These are phyloP conservation scores for Mycosarcoma mackinlayi DNA, from an alignment of 1,284 basidiomycete species.

Conservation along the genomic window DNA sequence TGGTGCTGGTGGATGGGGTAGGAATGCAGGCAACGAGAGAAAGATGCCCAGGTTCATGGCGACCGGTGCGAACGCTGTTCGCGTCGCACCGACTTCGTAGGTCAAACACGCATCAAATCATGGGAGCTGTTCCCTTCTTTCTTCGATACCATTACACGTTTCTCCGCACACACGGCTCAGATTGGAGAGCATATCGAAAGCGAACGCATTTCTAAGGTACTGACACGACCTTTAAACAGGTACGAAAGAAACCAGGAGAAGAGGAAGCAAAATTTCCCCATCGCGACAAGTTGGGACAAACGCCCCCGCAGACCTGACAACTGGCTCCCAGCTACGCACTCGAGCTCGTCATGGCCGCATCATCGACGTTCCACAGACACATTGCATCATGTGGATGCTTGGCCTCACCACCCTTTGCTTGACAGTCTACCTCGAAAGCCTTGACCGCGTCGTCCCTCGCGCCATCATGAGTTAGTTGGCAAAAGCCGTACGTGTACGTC, in stretches of 20 bases:
- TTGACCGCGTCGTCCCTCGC: conserved; percentile 17
- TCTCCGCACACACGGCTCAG: neutral
- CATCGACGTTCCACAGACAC: conserved; percentile 42
- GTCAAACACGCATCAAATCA: neutral
- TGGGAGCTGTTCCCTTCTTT: neutral
- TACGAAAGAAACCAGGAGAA: no score
- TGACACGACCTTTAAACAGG: neutral
- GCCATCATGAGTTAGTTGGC: conserved; percentile 28
- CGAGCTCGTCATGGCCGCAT: conserved; percentile 14
- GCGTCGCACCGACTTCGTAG: conserved; percentile 46
- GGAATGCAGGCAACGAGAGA: conserved; percentile 16
- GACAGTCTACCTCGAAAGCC: conserved; percentile 28
- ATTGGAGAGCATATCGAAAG: no score
- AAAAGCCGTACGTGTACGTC: conserved; percentile 34
- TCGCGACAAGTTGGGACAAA: neutral
- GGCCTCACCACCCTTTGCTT: conserved; percentile 15
- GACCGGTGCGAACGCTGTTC: conserved; percentile 51
- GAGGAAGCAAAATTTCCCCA: no score
- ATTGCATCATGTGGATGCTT: conserved; percentile 27
- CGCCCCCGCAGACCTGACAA: neutral
- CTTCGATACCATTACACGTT: conserved; percentile 19
- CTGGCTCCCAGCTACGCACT: neutral
- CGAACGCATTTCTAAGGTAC: no score
- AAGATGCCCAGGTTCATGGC: conserved; percentile 51
- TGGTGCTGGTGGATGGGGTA: conserved; percentile 24